Evolutionary conservation across 139 green algal species (phyloP).

Genomic region (Pleodorina starrii): DNA sequence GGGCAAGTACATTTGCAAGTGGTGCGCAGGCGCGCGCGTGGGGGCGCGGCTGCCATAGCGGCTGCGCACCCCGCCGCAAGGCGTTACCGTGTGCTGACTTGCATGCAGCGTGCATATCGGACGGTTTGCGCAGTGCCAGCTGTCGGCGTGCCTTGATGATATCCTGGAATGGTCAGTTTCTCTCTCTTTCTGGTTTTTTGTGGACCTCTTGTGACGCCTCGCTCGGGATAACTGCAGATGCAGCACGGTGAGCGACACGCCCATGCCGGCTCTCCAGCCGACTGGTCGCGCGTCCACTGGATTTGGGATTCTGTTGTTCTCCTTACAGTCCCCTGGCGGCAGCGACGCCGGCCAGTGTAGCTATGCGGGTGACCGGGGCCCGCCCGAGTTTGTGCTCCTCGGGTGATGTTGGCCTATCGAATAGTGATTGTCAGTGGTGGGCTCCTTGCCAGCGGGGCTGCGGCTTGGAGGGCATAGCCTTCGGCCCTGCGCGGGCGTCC

Average conservation of each 20-base stretch:
- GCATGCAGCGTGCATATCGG: constrained; percentile 47
- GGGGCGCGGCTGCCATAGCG: constrained; percentile 28
- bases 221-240: too few relatives aligned
- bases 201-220: constrained; percentile 11
- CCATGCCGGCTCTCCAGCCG: neutral
- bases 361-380: neutral
- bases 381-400: neutral
- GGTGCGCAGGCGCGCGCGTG: constrained; percentile 21
- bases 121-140: neutral
- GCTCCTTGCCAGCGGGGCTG: too few relatives aligned
- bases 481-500: too few relatives aligned
- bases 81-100: constrained; percentile 31
- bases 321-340: neutral
- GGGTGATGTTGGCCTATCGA: neutral
- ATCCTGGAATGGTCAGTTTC: constrained; percentile 12
- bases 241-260: too few relatives aligned
- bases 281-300: neutral
- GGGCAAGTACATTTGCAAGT: constrained; percentile 29
- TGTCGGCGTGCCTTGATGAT: constrained; percentile 26
- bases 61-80: constrained; percentile 23
- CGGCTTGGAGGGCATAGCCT: too few relatives aligned
- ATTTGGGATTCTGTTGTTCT: constrained; percentile 8
- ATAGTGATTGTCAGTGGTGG: neutral
- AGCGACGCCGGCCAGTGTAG: constrained; percentile 2
- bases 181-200: constrained; percentile 33